Conservation (phyloP, 352 stramenopile species). For the Phytophthora kernoviae region DNA sequence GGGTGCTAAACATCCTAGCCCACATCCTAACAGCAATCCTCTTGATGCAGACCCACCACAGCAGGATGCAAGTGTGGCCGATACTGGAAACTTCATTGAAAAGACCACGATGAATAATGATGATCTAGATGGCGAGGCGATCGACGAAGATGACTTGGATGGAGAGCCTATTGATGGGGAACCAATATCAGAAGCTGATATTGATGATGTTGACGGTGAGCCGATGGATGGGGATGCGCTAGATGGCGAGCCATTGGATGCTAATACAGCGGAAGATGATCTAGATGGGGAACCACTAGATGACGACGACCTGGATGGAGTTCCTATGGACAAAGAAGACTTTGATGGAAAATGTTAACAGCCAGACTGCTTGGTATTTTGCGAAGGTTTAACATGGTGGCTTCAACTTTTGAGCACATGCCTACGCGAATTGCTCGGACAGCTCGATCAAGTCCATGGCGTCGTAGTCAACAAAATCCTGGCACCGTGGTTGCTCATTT, state of each 20-base stretch:
- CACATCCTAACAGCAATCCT: not conserved
- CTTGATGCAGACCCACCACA: conserved; percentile 1
- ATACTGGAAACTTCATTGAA: conserved; percentile 6
- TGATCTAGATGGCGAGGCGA: conserved; percentile 36
- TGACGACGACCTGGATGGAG: conserved; percentile 47
- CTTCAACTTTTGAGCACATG: no score
- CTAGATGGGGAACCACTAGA: conserved; percentile 47
- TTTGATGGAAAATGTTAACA: conserved; percentile 46
- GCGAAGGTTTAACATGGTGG: no score
- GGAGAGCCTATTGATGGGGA: conserved; percentile 36
- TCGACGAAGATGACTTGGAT: conserved; percentile 52
- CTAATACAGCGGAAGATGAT: conserved; percentile 31
- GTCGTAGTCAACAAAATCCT: conserved; percentile 30
- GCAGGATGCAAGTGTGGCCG: not conserved
- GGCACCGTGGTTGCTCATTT: conserved; percentile 20
- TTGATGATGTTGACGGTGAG: conserved; percentile 42
- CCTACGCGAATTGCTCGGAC: no score
- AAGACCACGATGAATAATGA: conserved; percentile 4
- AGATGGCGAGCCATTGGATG: conserved; percentile 51
- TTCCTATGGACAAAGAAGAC: conserved; percentile 49
- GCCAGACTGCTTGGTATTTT: conserved; percentile 11
- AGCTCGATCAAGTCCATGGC: conserved; percentile 36
- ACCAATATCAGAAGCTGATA: conserved; percentile 12
- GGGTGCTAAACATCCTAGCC: conserved; percentile 4
- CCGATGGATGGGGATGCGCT: conserved; percentile 43